A percentile compares a stretch with the other conserved stretches of the same genome.
phyloP scores from a whole-genome alignment of 2,329 filamentous ascomycete species.

The Cladorrhinum sp. region DNA sequence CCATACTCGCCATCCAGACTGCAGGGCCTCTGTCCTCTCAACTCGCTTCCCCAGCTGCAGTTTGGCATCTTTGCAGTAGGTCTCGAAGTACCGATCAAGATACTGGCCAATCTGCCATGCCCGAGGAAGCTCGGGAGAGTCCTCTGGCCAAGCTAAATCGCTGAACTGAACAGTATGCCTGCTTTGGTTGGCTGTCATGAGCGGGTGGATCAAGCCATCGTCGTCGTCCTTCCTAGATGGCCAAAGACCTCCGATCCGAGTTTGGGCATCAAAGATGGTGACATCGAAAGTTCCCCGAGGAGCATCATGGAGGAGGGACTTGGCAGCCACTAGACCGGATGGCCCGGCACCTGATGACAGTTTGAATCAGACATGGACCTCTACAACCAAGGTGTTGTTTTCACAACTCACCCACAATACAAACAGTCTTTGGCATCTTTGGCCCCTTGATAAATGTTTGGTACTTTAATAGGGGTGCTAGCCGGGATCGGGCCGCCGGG shows the following conservation, averaged over 20 bases:
- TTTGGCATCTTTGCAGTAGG: slow-evolving; percentile 47
- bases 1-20: slow-evolving; percentile 20
- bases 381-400: not conserved
- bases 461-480: not conserved
- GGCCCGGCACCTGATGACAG: slow-evolving; percentile 64
- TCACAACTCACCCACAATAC: slow-evolving; percentile 45
- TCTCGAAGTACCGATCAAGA: slow-evolving; percentile 60
- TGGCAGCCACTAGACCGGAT: slow-evolving; percentile 67
- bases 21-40: slow-evolving; percentile 39
- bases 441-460: not conserved
- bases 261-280: slow-evolving; percentile 65
- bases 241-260: slow-evolving; percentile 76
- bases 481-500: not conserved
- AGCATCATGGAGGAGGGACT: slow-evolving; percentile 64
- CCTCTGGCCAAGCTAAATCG: slow-evolving; percentile 67
- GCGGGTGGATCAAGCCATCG: slow-evolving; percentile 58
- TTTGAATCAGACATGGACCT: not conserved
- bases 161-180: slow-evolving; percentile 70
- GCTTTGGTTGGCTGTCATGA: slow-evolving; percentile 73
- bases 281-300: slow-evolving; percentile 59
- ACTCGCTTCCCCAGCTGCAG: slow-evolving; percentile 51
- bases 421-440: slow-evolving; percentile 46
- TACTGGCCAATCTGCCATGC: slow-evolving; percentile 77
- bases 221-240: slow-evolving; percentile 50
- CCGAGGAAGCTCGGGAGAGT: slow-evolving; percentile 63